Percentiles rank a stretch among this genome's conserved stretches.
Conservation (phyloP, 306 rosid species). For the Corylus americana region DNA sequence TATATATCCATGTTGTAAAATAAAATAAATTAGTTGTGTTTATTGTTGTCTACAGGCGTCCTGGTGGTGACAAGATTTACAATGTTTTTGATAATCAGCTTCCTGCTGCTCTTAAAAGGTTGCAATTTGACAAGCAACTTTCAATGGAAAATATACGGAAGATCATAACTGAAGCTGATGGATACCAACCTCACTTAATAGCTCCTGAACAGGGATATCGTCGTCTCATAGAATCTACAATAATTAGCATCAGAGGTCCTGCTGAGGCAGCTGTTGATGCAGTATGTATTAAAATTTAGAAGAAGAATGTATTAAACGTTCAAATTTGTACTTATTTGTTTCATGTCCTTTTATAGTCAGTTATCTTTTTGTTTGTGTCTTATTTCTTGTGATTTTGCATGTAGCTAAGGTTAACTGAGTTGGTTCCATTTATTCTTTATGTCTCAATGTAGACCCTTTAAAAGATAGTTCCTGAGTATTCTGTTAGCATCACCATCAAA, state of each 20-base stretch:
- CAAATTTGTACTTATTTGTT: neutral
- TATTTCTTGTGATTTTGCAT: neutral
- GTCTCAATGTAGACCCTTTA: neutral
- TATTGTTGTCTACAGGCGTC: constrained; percentile 55
- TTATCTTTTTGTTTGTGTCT: constrained; percentile 7
- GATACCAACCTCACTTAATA: constrained; percentile 95
- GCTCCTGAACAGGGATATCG: constrained; percentile 99
- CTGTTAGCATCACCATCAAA: neutral
- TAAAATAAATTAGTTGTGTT: constrained; percentile 26
- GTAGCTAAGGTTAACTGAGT: neutral
- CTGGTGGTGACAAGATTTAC: constrained; percentile 94
- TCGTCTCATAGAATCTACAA: constrained; percentile 84
- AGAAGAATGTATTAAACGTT: constrained; percentile 10
- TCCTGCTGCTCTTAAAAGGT: constrained; percentile 89
- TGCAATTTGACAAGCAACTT: constrained; percentile 96
- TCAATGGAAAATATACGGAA: constrained; percentile 91
- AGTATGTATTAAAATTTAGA: constrained; percentile 40
- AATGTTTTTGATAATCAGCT: constrained; percentile 93
- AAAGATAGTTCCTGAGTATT: neutral
- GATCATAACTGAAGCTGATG: constrained; percentile 96
- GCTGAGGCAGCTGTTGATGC: constrained; percentile 98
- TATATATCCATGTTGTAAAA: constrained; percentile 6
- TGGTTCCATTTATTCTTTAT: neutral
- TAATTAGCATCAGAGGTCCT: constrained; percentile 84
- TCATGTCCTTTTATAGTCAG: neutral